A percentile compares a stretch with the other conserved stretches of the same genome.
phyloP scores from a whole-genome alignment of 495 filamentous ascomycete species.

The Neurospora sp. region DNA sequence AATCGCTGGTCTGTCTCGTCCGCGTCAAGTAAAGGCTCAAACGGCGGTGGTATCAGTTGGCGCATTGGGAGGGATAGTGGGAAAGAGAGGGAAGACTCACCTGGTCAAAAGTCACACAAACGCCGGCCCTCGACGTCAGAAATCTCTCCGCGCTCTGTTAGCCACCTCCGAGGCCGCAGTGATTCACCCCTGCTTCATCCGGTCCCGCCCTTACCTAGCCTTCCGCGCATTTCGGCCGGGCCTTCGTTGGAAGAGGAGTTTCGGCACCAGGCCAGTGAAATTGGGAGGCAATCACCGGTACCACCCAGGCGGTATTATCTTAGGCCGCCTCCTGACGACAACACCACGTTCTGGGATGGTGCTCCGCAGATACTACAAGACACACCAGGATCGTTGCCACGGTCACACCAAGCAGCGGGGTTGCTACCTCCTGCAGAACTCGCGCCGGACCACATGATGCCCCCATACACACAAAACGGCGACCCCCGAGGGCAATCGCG shows the following conservation, averaged over 20 bases:
- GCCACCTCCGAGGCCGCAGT: constrained; percentile 3
- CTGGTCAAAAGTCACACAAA: constrained; percentile 19
- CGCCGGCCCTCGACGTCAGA: constrained; percentile 18
- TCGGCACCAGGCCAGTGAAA: constrained; percentile 12
- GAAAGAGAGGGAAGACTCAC: constrained; percentile 2
- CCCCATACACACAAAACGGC: constrained; percentile 22
- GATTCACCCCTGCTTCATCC: constrained; percentile 15
- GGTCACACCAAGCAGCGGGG: constrained; percentile 3
- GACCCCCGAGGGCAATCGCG: constrained; percentile 36
- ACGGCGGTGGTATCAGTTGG: constrained; percentile 27
- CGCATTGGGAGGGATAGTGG: constrained; percentile 6
- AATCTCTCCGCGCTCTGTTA: constrained; percentile 12
- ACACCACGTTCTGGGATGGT: constrained; percentile 17
- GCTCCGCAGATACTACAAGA: constrained; percentile 7
- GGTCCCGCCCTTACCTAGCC: constrained; percentile 18
- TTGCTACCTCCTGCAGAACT: constrained; percentile 8
- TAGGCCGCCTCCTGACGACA: neutral
- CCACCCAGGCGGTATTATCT: neutral
- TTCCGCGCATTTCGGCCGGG: constrained; percentile 31
- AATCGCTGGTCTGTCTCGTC: constrained; percentile 82
- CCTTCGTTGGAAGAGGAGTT: constrained; percentile 29
- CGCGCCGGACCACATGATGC: constrained; percentile 14
- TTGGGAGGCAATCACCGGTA: constrained; percentile 7
- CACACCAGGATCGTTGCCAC: constrained; percentile 10
- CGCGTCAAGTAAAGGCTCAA: constrained; percentile 54